A percentile compares a stretch with the other conserved stretches of the same genome.
phyloP scores from a whole-genome alignment of 1,139 yeast genomes.

The Debaryomyces fabryi region DNA sequence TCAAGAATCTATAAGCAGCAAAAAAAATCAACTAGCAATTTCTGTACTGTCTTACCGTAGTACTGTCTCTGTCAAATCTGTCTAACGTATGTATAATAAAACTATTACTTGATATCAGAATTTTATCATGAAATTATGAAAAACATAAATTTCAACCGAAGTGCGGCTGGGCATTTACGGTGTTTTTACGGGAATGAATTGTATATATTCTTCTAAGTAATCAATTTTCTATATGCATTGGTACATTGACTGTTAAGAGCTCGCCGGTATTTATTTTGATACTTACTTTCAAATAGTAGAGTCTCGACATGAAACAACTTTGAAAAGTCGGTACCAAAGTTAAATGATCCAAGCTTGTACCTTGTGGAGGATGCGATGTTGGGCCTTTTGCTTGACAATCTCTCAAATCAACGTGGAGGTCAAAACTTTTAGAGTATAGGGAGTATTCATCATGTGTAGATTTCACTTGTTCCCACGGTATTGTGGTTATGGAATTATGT shows the following conservation, averaged over 20 bases:
- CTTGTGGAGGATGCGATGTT: slow-evolving; percentile 9
- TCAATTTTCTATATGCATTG: slow-evolving; percentile 32
- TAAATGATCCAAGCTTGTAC: slow-evolving; percentile 30
- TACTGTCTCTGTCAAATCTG: neutral
- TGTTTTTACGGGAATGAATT: neutral
- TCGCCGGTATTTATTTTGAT: slow-evolving; percentile 38
- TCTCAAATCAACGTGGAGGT: slow-evolving; percentile 28
- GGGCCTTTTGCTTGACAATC: slow-evolving; percentile 30
- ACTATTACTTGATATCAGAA: neutral
- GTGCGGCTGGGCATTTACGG: neutral
- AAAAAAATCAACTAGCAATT: neutral
- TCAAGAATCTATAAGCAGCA: neutral
- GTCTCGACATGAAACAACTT: slow-evolving; percentile 54
- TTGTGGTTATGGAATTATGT: slow-evolving; percentile 21
- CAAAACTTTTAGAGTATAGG: slow-evolving; percentile 31
- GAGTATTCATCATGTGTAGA: slow-evolving; percentile 18
- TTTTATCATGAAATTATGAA: neutral
- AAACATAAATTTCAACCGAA: neutral
- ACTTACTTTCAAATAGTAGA: slow-evolving; percentile 45
- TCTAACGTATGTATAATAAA: neutral
- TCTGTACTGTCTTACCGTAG: neutral
- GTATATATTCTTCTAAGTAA: neutral
- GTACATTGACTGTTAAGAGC: slow-evolving; percentile 38
- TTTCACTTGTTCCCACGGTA: slow-evolving; percentile 31
- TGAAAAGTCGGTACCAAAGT: slow-evolving; percentile 62